These are phyloP conservation scores for Austroboletus eburneus DNA, from an alignment of 768 basidiomycete species.

Conservation along the genomic window DNA sequence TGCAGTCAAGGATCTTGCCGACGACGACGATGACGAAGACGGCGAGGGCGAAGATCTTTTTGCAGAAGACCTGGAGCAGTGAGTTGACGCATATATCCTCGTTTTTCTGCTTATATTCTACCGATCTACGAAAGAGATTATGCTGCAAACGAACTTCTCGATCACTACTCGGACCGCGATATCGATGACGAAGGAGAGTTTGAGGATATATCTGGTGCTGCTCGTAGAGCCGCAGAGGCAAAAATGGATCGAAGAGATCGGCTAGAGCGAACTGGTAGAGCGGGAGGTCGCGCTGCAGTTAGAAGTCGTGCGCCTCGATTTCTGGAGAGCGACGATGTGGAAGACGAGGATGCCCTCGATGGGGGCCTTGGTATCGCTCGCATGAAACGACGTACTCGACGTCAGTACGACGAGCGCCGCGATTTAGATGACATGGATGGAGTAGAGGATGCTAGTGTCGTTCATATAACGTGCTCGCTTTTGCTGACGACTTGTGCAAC, in stretches of 20 bases:
- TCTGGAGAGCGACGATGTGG: constrained; percentile 76
- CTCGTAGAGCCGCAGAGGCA: constrained; percentile 78
- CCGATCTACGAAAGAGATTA: constrained; percentile 61
- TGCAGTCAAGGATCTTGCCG: constrained; percentile 60
- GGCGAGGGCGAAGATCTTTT: constrained; percentile 95
- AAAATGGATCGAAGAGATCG: constrained; percentile 89
- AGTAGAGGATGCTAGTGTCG: constrained; percentile 67
- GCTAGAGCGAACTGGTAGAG: constrained; percentile 57
- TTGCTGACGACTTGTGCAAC: constrained; percentile 15
- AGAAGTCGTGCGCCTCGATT: constrained; percentile 85
- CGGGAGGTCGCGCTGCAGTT: constrained; percentile 69
- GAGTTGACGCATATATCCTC: constrained; percentile 23
- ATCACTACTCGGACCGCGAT: constrained; percentile 82
- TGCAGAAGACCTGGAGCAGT: constrained; percentile 74
- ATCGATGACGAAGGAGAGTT: constrained; percentile 79
- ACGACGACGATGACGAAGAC: constrained; percentile 70
- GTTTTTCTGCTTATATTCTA: constrained; percentile 8
- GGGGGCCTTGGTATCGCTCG: constrained; percentile 61
- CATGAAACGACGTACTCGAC: constrained; percentile 78
- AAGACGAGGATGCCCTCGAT: constrained; percentile 70
- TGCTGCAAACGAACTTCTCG: constrained; percentile 73
- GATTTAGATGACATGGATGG: constrained; percentile 91
- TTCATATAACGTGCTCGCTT: background rate
- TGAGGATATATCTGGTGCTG: constrained; percentile 61
- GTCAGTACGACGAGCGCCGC: constrained; percentile 90